phyloP scores from a whole-genome alignment of 1,284 basidiomycete genomes.

The Trametes pubescens region DNA sequence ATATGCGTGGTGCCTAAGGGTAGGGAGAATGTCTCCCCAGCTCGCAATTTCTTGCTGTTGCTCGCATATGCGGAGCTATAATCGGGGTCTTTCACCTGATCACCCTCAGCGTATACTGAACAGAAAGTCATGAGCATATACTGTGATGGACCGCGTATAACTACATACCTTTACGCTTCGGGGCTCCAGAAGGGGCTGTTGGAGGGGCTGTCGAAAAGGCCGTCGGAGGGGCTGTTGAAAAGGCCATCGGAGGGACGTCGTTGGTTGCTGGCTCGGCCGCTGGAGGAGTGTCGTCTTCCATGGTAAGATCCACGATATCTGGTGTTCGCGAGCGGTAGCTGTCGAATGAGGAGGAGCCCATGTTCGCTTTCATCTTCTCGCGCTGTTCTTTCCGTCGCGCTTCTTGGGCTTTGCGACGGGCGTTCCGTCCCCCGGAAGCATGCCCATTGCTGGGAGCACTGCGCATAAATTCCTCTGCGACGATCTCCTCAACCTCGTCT shows the following conservation, averaged over 20 bases:
- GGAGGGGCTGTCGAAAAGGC: neutral
- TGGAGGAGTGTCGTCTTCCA: conserved; percentile 30
- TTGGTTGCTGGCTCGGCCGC: conserved; percentile 2
- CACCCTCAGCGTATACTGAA: conserved; percentile 7
- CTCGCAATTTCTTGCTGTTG: conserved; percentile 32
- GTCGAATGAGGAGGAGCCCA: conserved; percentile 20
- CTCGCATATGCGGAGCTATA: conserved; percentile 4
- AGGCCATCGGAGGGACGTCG: neutral
- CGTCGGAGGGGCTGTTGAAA: neutral
- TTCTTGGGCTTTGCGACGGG: conserved; percentile 20
- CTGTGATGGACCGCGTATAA: neutral
- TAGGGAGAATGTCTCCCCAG: neutral
- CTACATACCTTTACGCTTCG: conserved; percentile 34
- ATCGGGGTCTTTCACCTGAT: conserved; percentile 6
- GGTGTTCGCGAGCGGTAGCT: conserved; percentile 22
- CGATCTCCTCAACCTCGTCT: conserved; percentile 63
- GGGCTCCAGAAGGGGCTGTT: conserved; percentile 6
- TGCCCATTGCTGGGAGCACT: neutral
- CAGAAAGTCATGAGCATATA: neutral
- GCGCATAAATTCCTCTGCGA: conserved; percentile 51
- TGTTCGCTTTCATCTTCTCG: conserved; percentile 24
- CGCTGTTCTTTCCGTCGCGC: conserved; percentile 22
- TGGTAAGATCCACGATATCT: conserved; percentile 34
- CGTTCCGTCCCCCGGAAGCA: conserved; percentile 3
- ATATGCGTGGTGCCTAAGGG: neutral